Conservation (phyloP, 768 basidiomycete genomes). For the Mycena floridula region DNA sequence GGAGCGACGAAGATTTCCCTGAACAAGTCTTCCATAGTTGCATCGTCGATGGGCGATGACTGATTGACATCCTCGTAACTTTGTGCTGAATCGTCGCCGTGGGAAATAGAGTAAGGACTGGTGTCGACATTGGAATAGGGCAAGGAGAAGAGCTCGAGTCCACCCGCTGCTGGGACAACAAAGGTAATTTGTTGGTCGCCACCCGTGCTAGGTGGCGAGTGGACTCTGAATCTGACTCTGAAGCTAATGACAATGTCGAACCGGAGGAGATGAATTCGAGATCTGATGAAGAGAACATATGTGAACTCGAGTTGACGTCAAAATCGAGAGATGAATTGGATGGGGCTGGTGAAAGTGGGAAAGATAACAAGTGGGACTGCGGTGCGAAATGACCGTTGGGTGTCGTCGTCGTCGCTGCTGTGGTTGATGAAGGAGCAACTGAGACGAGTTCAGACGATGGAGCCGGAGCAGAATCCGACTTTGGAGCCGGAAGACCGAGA, state of each 20-base stretch:
- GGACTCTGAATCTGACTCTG: slow-evolving; percentile 40
- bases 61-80: no score
- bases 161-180: slow-evolving; percentile 95
- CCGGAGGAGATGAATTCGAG: slow-evolving; percentile 18
- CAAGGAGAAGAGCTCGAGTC: slow-evolving; percentile 40
- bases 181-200: slow-evolving; percentile 67
- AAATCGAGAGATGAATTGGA: slow-evolving; percentile 26
- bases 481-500: slow-evolving; percentile 18
- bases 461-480: neutral
- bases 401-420: slow-evolving; percentile 10
- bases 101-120: slow-evolving; percentile 14
- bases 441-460: neutral
- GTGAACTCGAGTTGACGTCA: slow-evolving; percentile 21
- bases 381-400: slow-evolving; percentile 11
- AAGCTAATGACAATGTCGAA: slow-evolving; percentile 20
- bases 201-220: slow-evolving; percentile 99
- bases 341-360: slow-evolving; percentile 31
- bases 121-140: slow-evolving; percentile 11
- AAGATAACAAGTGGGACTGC: slow-evolving; percentile 21
- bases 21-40: slow-evolving; percentile 63
- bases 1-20: slow-evolving; percentile 62
- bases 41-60: slow-evolving; percentile 40
- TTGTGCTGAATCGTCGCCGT: slow-evolving; percentile 1
- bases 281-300: slow-evolving; percentile 28
- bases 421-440: neutral